Base-by-base conservation (phyloP, 2,329 filamentous ascomycete genomes). In the Verticillium dahliae region DNA sequence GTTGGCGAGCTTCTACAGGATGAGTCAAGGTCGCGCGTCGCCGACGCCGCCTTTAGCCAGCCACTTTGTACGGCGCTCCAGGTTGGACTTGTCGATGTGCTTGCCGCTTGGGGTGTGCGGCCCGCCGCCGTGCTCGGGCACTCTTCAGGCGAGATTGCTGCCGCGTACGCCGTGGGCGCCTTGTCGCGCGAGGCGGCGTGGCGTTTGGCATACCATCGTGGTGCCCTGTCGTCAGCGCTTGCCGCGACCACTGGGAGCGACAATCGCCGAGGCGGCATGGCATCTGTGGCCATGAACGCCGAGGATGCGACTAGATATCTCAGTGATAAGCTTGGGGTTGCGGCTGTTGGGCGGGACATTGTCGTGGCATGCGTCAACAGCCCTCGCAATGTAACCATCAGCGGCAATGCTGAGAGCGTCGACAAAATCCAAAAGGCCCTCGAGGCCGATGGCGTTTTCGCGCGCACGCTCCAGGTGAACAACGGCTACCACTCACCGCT, bases 31-130 rank as follows among this genome's bases (percentile, higher is more conserved):
- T 64, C 63, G 2, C 62, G 60, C 9, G 39, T 71, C 1, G 59
- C 58, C 34, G 58, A 68, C 45, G 66, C 73, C 0, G 63, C 69
- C 2, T 67, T 75, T 52, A 73, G 72, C 14, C 74, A 76, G 60
- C 72, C 75, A 6, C 67, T 73, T 6, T 76, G 71, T 61, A 77
- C 75, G 0, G 77, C 76, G 0, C 60, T 80, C 1, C 78, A 80
- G 62, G 65, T 80, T 4, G 70, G 73, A 1, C 61, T 80, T 1
- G 69, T 75, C 2, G 70, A 75, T 7, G 62, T 80, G 2, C 62
- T 80, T 1, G 57, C 58, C 6, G 62, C 63, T 2, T 77, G 75
- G 71, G 70, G 70, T 1, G 71, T 80, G 35, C 62, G 55, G n/a
- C 74, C 77, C 1, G 31, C 62, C 0, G 73, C 70, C 10, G 75